Base-by-base conservation (phyloP, 306 rosid species). In the Chamaecrista fasciculata region DNA sequence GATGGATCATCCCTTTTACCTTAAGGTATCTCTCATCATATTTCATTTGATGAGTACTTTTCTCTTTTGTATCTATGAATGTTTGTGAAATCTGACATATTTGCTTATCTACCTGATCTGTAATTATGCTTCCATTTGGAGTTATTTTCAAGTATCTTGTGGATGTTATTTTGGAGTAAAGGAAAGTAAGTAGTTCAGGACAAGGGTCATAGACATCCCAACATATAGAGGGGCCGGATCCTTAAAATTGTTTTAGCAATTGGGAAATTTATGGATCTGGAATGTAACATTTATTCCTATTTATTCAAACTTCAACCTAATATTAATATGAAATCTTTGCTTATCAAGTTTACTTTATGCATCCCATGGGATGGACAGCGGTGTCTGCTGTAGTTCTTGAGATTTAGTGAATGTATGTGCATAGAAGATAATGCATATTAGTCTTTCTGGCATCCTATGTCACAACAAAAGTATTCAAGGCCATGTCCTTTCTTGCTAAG, bases 1-100 rank as follows among this genome's bases (percentile, higher is more conserved):
- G 8, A 86, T 52, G 75, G 81, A 81, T 48, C 86, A 88, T 81
- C 94, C 90, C n/a, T 80, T 88, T 59, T 82, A 85, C 72, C 80
- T 80, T 19, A 69, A 90, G 97, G 98, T 88, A 79, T 51, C 80
- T 78, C 28, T 1, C 51, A 5, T 52, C 19, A 70, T 56, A 39
- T 69, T 11, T 67, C 26, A 9, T 44, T 50, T 12, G 7, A 49
- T 23, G n/a, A 16, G 33, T 36, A 18, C 11, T 15, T 68, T 39
- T 8, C 28, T 66, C 48, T 21, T 26, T 5, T 57, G 20, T 28
- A 4, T 43, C 57, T 28, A 9, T 49, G 19, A 29, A 8, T 21
- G 0, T 14, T 15, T 40, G 18, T 65, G 33, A 29, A 46, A 28
- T 18, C 9, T 20, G 10, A 46, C 64, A 44, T n/a, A 21, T 28